These are phyloP conservation scores for Colletotrichum chlorophyti DNA, from an alignment of 2,329 filamentous ascomycete genomes.

Conservation along the genomic window DNA sequence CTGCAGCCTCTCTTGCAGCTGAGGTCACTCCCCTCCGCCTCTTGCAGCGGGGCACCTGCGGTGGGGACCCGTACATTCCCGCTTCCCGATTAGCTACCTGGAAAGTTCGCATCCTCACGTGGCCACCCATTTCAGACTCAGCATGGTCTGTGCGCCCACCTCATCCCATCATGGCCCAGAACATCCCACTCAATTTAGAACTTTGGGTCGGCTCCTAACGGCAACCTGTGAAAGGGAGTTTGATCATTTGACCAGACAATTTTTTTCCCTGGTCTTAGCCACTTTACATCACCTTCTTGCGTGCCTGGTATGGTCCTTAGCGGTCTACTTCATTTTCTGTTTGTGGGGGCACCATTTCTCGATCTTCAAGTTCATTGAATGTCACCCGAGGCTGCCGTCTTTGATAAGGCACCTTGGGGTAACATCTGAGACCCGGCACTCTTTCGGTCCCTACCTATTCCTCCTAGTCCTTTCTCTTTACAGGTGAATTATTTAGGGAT, in stretches of 20 bases:
- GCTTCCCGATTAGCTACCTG: conserved; percentile 30
- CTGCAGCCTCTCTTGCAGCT: conserved; percentile 30
- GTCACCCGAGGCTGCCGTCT: conserved; percentile 1
- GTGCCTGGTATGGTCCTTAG: no score
- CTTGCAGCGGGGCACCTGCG: conserved; percentile 24
- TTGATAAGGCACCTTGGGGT: no score
- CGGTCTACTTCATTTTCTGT: neutral
- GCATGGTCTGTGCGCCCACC: conserved; percentile 26
- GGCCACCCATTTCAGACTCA: conserved; percentile 24
- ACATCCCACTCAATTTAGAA: conserved; percentile 17
- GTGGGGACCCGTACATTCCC: conserved; percentile 24
- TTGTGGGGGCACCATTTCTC: no score
- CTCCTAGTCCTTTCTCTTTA: no score
- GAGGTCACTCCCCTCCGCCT: conserved; percentile 27
- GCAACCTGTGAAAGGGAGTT: conserved; percentile 23
- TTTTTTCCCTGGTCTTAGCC: no score
- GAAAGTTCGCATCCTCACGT: conserved; percentile 29
- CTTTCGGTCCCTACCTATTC: no score
- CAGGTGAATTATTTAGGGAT: no score
- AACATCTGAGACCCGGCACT: no score
- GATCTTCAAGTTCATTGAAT: no score
- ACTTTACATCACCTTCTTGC: no score
- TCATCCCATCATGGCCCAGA: conserved; percentile 9
- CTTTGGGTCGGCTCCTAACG: conserved; percentile 1
- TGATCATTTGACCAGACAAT: conserved; percentile 24